These are phyloP conservation scores for Eragrostis tef DNA, from an alignment of 202 grass and related monocot species.

Conservation along the genomic window DNA sequence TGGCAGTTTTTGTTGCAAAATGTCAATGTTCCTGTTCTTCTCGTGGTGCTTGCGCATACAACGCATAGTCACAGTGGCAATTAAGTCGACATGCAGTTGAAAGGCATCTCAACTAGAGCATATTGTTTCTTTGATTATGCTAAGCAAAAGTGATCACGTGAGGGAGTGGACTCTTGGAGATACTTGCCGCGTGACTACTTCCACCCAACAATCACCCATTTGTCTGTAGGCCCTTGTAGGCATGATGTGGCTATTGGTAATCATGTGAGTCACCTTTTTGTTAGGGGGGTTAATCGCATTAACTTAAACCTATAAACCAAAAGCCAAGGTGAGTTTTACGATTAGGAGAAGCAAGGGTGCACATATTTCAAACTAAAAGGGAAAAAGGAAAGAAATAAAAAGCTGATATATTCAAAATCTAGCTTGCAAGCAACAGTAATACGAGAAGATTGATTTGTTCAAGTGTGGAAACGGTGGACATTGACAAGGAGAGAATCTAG, in stretches of 20 bases:
- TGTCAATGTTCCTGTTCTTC: constrained; percentile 39
- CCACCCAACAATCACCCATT: constrained; percentile 47
- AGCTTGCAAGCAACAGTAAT: constrained; percentile 37
- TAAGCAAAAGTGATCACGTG: constrained; percentile 54
- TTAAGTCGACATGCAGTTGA: constrained; percentile 39
- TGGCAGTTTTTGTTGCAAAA: constrained; percentile 47
- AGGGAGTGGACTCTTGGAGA: constrained; percentile 53
- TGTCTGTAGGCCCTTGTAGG: constrained; percentile 43
- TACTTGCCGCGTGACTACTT: constrained; percentile 51
- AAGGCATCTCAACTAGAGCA: constrained; percentile 38
- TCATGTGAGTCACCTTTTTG: constrained; percentile 45
- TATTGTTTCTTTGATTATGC: constrained; percentile 35
- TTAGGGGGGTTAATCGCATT: constrained; percentile 18
- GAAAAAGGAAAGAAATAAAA: constrained; percentile 14
- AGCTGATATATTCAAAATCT: constrained; percentile 48
- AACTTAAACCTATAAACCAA: constrained; percentile 28
- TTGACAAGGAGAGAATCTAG: constrained; percentile 56
- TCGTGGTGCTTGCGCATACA: constrained; percentile 45
- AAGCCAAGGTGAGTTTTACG: constrained; percentile 37
- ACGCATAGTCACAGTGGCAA: constrained; percentile 9
- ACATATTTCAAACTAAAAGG: constrained; percentile 50
- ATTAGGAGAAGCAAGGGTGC: constrained; percentile 48
- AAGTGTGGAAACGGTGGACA: constrained; percentile 37
- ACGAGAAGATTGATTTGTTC: constrained; percentile 34
- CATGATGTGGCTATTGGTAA: constrained; percentile 45